Evolutionary conservation across 2,329 filamentous ascomycete genomes (phyloP), one percentile per base, ranked within the genome.

Genomic region (Pyrenophora seminiperda): DNA sequence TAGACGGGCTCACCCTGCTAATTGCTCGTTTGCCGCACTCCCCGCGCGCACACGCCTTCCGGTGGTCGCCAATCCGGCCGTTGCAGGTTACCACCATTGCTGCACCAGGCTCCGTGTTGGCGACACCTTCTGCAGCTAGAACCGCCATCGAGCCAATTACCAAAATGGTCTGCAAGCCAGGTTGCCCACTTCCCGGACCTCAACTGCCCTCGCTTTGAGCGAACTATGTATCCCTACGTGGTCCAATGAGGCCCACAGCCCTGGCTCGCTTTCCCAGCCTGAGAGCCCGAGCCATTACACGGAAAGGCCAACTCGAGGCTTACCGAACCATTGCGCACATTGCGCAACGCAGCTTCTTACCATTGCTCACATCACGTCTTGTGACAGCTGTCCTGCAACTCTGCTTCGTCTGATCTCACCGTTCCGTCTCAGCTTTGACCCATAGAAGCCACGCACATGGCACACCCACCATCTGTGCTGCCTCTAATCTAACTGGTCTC

Each of bases 161-260:
- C 54, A 58, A 49, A 61, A 51, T 41, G 46, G 41, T 47, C 45
- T 59, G 39, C 50, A 45, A 41, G 53, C 56, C 44, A 18, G 31
- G 50, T 52, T 66, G 49, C 63, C 63, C 66, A 66, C 64, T 56
- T 59, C 41, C 56, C 58, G 59, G 62, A 56, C 53, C 52, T 63
- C 27, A 52, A 55, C 56, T 59, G 62, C 67, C 61, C 62, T 64
- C 59, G 61, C 41, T 43, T 43, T 61, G 49, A 59, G 59, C 65
- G 56, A 63, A 66, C 58, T 56, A 59, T 56, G 52, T 52, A 56
- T 54, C 50, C 58, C 54, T 61, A 72, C 70, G 70, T 73, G 70
- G 70, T 64, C 69, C 68, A 73, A 68, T 73, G 36, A 56, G 41
- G 54, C 54, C 48, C 53, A 58, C 59, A 56, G 57, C 62, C 63